Base-by-base conservation (phyloP, 129 eudicot genomes). In the Rutidosis leptorrhynchoides region DNA sequence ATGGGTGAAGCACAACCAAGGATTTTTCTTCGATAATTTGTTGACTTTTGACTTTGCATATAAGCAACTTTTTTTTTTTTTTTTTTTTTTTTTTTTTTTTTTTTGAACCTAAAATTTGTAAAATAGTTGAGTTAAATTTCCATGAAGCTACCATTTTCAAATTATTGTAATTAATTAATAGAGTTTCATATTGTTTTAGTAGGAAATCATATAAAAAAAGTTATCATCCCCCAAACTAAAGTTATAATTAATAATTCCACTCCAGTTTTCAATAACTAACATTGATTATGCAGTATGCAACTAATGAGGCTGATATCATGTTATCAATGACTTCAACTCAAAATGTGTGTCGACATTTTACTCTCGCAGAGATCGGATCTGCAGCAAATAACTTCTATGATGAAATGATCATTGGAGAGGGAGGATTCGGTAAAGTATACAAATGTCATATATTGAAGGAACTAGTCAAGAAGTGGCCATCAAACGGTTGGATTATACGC, bases 341-440 rank as follows among this genome's bases (percentile, higher is more conserved):
- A 8, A n/a, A n/a, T n/a, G 2, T 14, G 16, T 64, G 77, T 65
- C 62, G 54, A 0, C 67, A 23, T 20, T 81, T 81, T 49, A 64
- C 83, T 24, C 62, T 74, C 19, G 62, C 30, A 28, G 83, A 82
- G 61, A 78, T 82, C 0, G 19, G 14, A 12, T 53, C 23, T 5
- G 78, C 83, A 17, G 72, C 84, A 3, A 16, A 58, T 0, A n/a
- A 79, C 56, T 82, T 78, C 32, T 29, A 68, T 49, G 76, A 70
- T 33, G 61, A 53, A 22, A 5, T 60, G 16, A 51, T 82, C 29
- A 74, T 78, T 15, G 83, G 81, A 20, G 12, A 48, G 0, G 87
- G 87, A 1, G 86, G 80, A 7, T 67, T 75, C 3, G 74, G 80
- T 4, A 75, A 75, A 45, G 75, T 75, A 0, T 75, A 48, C 29